Percentiles rank a stretch among this genome's conserved stretches.
phyloP scores from a whole-genome alignment of 2,329 filamentous ascomycete species.

The Nigrospora oryzae region DNA sequence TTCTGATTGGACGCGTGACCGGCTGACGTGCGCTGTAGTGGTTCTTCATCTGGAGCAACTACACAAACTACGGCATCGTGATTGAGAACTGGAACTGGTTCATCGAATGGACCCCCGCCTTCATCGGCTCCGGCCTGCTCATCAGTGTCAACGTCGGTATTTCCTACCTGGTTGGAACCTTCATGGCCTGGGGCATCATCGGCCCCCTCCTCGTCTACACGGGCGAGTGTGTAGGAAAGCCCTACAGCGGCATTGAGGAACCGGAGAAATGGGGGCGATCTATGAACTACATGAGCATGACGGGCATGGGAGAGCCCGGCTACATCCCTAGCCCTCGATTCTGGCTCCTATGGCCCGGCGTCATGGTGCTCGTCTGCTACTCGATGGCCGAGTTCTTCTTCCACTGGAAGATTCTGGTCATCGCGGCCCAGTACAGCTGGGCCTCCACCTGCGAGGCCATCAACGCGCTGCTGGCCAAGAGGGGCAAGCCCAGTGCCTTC shows the following conservation, averaged over 20 bases:
- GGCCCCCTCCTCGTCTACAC: conserved; percentile 47
- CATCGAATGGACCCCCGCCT: conserved; percentile 49
- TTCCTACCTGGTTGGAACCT: conserved; percentile 46
- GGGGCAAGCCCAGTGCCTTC: conserved; percentile 27
- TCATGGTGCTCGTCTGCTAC: conserved; percentile 30
- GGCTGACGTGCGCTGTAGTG: conserved; percentile 10
- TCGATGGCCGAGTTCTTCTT: conserved; percentile 26
- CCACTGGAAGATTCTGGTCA: conserved; percentile 23
- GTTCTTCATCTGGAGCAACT: conserved; percentile 46
- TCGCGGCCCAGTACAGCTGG: conserved; percentile 36
- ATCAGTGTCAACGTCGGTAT: conserved; percentile 50
- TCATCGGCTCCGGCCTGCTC: conserved; percentile 50
- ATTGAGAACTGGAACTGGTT: conserved; percentile 52
- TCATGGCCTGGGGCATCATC: conserved; percentile 48
- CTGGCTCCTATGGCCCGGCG: conserved; percentile 32
- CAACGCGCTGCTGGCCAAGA: conserved; percentile 27
- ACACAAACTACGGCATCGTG: conserved; percentile 38
- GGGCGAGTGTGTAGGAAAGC: conserved; percentile 33
- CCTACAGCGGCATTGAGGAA: not conserved
- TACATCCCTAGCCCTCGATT: conserved; percentile 3
- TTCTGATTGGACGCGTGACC: too few relatives aligned
- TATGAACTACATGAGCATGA: not conserved
- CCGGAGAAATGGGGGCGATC: not conserved
- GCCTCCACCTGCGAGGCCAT: conserved; percentile 32
- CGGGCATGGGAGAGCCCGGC: not conserved